Base-by-base conservation (phyloP, 164 flowering plant genomes). In the Vitis riparia region DNA sequence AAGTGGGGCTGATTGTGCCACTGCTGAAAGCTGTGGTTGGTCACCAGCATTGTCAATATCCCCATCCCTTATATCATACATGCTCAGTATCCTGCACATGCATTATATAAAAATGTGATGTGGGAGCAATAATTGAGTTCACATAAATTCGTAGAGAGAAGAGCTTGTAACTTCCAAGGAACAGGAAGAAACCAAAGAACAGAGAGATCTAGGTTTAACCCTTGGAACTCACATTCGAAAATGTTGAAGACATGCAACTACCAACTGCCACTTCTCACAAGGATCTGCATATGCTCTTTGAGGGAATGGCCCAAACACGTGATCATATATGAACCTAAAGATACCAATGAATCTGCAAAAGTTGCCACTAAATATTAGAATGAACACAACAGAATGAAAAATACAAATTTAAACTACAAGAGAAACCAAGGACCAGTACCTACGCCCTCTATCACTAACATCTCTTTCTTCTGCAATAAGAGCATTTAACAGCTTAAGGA, bases 221-320 rank as follows among this genome's bases (percentile, higher is more conserved):
- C 11, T 30, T 17, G 11, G 19, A 32, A 84, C 99, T 83, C 78
- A 93, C 99, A 90, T 87, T 68, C 77, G 87, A 75, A 96, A 96
- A 84, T 96, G 98, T 49, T 89, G 83, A 75, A 96, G 97, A 82
- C 98, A 90, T 68, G 93, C 89, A 79, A 90, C 84, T 72, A 89
- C 97, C 73, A 96, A 78, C 71, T 92, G 94, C 99, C 99, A 96
- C 73, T 92, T 96, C 82, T 96, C 99, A 69, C 83, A 79, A n/a
- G 90, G 89, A 81, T 93, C 94, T 14, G 95, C 90, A 87, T 93
- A 96, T 27, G 99, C 99, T 80, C 98, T 86, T 75, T 91, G 97
- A 59, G 94, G 97, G 73, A 93, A 93, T 58, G 95, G 97, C 60
- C 97, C 94, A 84, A 91, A 96, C 29, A 92, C 98, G 75, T 93